Evolutionary conservation across 352 stramenopile species (phyloP), one percentile per base, ranked within the genome.

Genomic region (Blastocystis sp.): DNA sequence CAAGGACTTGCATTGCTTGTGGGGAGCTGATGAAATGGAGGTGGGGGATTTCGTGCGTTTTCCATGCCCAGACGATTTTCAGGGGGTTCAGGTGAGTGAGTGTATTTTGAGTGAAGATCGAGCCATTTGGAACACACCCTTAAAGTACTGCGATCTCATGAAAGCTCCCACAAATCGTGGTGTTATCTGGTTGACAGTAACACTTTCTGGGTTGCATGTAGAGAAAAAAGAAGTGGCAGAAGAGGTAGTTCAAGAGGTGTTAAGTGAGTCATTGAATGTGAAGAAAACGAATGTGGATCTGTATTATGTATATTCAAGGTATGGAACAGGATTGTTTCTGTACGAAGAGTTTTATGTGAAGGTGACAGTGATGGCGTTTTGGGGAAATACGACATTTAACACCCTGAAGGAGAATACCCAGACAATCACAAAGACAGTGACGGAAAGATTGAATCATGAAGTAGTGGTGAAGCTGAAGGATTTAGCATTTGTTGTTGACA

Each of bases 281-380:
- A 23, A 13, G 3, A 11, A 34, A n/a, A 13, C 5, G 13, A 23
- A 6, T 11, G 47, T 84, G 43, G 26, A 45, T 4, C 2, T 69
- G 73, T 84, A 84, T 26, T 61, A 68, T 43, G 50, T 54, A 23
- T 68, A 84, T 29, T 55, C 47, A 15, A 47, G 20, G 0, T 47
- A 54, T 13, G n/a, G 29, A 26, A 50, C 29, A 5, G 73, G 62
- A 11, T n/a, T 47, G 45, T 84, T 66, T 29, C 62, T 39, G 9
- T 37, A 66, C 6, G 53, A 84, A 55, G 73, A 84, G 29, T 64
- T 69, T 13, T 84, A 84, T 64, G 18, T 84, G 5, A 13, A 68
- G 15, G 55, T 84, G 20, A 5, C n/a, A 18, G 20, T 53, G 0
- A 23, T 39, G 56, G 26, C 54, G 15, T 18, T 84, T 20, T 29